phyloP scores from a whole-genome alignment of 345 rosid genomes.

The Rhodamnia rubescens region DNA sequence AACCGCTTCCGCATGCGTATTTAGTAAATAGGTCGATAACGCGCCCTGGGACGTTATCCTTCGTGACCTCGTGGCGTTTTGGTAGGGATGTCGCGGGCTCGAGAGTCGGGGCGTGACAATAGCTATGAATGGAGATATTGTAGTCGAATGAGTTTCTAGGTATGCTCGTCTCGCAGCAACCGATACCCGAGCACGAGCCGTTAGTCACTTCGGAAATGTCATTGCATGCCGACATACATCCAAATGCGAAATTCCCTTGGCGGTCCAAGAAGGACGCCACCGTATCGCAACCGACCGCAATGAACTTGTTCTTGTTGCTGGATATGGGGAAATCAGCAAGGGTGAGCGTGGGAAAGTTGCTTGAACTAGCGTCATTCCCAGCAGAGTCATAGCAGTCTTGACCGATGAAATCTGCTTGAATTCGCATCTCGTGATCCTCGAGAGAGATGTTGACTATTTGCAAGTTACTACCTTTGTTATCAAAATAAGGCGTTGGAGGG shows the following conservation, averaged over 20 bases:
- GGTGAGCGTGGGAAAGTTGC: too few relatives aligned
- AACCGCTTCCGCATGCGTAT: too few relatives aligned
- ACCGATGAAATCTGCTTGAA: neutral
- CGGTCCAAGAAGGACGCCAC: neutral
- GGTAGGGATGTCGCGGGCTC: too few relatives aligned
- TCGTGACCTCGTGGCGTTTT: too few relatives aligned
- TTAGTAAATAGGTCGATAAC: too few relatives aligned
- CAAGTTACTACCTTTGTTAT: fast-evolving
- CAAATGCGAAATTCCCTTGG: slow-evolving; percentile 5
- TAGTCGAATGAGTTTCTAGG: neutral
- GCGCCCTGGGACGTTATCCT: too few relatives aligned
- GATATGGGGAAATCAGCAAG: neutral
- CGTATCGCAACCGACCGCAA: slow-evolving; percentile 28
- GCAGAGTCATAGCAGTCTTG: neutral
- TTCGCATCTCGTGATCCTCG: neutral
- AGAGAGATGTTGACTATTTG: neutral
- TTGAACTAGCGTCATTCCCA: too few relatives aligned
- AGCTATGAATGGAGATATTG: neutral
- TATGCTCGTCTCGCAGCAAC: slow-evolving; percentile 36
- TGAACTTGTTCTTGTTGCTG: slow-evolving; percentile 9
- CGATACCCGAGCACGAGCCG: slow-evolving; percentile 21
- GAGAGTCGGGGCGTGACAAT: too few relatives aligned
- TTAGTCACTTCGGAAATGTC: neutral
- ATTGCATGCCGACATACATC: slow-evolving; percentile 28
- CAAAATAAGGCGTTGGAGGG: neutral